Percentiles rank a stretch among this genome's conserved stretches.
Evolutionary conservation across 495 filamentous ascomycete genomes (phyloP).

Genomic region (Penicilliopsis zonata): DNA sequence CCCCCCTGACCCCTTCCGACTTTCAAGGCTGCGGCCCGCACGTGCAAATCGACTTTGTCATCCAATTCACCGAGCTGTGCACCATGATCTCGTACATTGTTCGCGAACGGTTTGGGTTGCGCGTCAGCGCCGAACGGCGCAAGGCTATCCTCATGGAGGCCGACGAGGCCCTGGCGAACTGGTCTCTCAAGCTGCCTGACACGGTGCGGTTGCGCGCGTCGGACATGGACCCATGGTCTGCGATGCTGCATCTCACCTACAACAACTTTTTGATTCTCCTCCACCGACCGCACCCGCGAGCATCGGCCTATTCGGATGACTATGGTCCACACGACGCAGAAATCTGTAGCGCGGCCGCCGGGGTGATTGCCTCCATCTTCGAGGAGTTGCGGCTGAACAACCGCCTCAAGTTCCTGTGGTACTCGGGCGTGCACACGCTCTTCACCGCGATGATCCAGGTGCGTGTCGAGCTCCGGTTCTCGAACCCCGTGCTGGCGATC

Average conservation of each 20-base stretch:
- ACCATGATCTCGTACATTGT: constrained; percentile 35
- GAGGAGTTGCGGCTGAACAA: constrained; percentile 37
- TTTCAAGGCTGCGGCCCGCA: constrained; percentile 33
- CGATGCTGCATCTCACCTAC: constrained; percentile 38
- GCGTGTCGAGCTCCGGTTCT: constrained; percentile 35
- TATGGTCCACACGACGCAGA: constrained; percentile 33
- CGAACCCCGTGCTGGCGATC: constrained; percentile 37
- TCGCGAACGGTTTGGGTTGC: constrained; percentile 29
- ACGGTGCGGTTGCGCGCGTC: constrained; percentile 29
- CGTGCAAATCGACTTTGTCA: constrained; percentile 31
- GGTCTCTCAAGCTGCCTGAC: constrained; percentile 33
- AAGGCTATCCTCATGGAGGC: constrained; percentile 33
- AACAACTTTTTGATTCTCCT: constrained; percentile 39
- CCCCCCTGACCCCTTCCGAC: constrained; percentile 29
- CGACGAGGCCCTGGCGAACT: constrained; percentile 32
- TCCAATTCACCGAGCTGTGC: constrained; percentile 33
- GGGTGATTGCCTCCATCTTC: constrained; percentile 38
- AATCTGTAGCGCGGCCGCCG: constrained; percentile 34
- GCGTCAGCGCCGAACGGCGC: constrained; percentile 25
- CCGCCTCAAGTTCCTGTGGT: constrained; percentile 35
- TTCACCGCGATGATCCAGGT: constrained; percentile 42
- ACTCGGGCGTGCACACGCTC: constrained; percentile 32
- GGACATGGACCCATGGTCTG: constrained; percentile 36
- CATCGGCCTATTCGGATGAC: constrained; percentile 32
- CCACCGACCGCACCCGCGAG: constrained; percentile 35